phyloP scores from a whole-genome alignment of 176 grass and related monocot species.

The Eleusine indica region DNA sequence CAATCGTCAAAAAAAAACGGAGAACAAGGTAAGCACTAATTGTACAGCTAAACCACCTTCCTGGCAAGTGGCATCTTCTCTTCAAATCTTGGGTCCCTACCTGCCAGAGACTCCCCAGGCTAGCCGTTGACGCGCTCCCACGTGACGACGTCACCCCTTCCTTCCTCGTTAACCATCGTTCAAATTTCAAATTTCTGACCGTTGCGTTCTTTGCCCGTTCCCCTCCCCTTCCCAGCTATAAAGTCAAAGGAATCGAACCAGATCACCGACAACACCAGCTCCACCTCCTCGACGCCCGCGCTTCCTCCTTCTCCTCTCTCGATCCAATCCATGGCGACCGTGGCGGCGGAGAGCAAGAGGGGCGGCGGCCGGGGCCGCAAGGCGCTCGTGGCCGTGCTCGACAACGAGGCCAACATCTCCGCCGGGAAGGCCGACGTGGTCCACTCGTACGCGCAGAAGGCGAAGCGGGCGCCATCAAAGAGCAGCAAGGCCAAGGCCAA shows the following conservation, averaged over 20 bases:
- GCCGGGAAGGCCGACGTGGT: conserved; percentile 43
- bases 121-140: conserved; percentile 46
- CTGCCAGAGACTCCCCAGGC: background rate
- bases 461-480: conserved; percentile 48
- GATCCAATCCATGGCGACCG: conserved; percentile 39
- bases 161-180: conserved; percentile 21
- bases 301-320: background rate
- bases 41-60: background rate
- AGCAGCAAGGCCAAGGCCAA: conserved; percentile 39
- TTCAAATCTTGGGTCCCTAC: background rate
- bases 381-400: conserved; percentile 57
- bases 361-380: conserved; percentile 56
- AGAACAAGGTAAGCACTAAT: background rate
- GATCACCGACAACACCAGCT: conserved; percentile 9
- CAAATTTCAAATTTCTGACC: conserved; percentile 58
- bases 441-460: conserved; percentile 41
- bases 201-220: conserved; percentile 12
- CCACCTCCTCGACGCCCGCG: background rate
- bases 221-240: background rate
- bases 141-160: conserved; percentile 19
- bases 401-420: conserved; percentile 82
- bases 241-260: conserved; percentile 3
- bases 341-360: conserved; percentile 49
- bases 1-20: background rate
- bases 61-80: background rate